Evolutionary conservation across 164 flowering plant genomes (phyloP), one percentile per base, ranked within the genome.

Genomic region (Houttuynia cordata): DNA sequence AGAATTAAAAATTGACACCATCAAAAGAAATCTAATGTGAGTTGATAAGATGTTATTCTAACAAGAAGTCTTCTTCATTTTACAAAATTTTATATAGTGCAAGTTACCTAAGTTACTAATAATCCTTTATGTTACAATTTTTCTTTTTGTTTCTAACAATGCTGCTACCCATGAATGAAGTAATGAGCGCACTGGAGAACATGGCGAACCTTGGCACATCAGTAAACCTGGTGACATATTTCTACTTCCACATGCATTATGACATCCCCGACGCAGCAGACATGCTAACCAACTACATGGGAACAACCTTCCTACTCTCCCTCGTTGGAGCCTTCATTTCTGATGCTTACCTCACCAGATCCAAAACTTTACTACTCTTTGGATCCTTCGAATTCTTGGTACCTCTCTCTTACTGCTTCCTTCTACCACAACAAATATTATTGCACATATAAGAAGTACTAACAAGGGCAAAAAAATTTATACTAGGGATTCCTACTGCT

Each of bases 261-360:
- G 52, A 24, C 63, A 24, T 65, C 22, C 24, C 69, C 8, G 57
- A 58, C 8, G 62, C 73, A 2, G 73, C 73, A 0, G 30, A 52
- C 34, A 62, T 58, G 51, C 52, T 70, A 37, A 65, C 69, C 51
- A 62, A 66, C 60, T 70, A 52, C 57, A 65, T 65, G 63, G 73
- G 69, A 15, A 66, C 69, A 19, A 30, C 60, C 24, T 70, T 70
- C 64, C 25, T 70, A 0, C 65, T 70, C 13, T 65, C 69, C n/a
- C n/a, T n/a, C n/a, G n/a, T n/a, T 10, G 69, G 69, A 3, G 69
- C 63, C 51, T 66, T 65, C 63, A 57, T 70, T 56, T 57, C 69
- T 54, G 73, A 70, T 58, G 62, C 73, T 24, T 70, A 65, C 24
- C 30, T 61, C 37, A 52, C 62, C 17, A 70, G 68, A 52, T 58